These are phyloP conservation scores for Lojkania enalia DNA, from an alignment of 2,329 filamentous ascomycete species.

Conservation along the genomic window DNA sequence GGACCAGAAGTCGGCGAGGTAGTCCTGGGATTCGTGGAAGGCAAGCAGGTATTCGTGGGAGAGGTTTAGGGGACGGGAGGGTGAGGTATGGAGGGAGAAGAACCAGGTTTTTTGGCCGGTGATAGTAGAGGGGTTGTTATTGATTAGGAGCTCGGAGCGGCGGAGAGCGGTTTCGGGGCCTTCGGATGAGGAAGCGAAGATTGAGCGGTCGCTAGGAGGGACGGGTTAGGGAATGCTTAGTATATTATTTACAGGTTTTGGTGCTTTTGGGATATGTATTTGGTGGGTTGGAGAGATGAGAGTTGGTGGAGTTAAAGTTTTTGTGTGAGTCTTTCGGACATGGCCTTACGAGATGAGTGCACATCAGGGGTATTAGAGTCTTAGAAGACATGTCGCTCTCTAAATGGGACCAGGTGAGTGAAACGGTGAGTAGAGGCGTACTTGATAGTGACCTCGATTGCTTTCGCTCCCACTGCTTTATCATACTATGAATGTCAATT, in stretches of 20 bases:
- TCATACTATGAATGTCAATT: background rate
- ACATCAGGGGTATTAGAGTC: no score
- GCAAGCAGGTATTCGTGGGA: slow-evolving; percentile 8
- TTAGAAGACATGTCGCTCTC: no score
- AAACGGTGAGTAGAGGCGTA: background rate
- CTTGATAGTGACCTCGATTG: background rate
- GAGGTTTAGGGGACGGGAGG: slow-evolving; percentile 4
- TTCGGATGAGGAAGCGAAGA: slow-evolving; percentile 7
- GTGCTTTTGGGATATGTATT: no score
- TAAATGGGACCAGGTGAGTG: no score
- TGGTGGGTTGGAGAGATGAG: no score
- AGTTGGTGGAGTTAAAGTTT: no score
- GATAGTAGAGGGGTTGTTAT: slow-evolving; percentile 4
- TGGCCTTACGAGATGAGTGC: no score
- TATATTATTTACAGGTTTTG: no score
- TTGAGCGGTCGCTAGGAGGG: slow-evolving; percentile 6
- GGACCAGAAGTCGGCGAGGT: slow-evolving; percentile 9
- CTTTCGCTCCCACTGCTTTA: background rate
- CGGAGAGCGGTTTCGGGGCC: slow-evolving; percentile 8
- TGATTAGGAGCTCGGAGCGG: slow-evolving; percentile 6
- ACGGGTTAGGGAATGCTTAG: no score
- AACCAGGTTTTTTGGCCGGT: slow-evolving; percentile 3
- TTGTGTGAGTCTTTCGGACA: no score
- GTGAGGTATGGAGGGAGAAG: slow-evolving; percentile 1
- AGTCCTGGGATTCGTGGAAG: slow-evolving; percentile 9